These are phyloP conservation scores for Lipomyces starkeyi DNA, from an alignment of 805 yeast genomes.

Conservation along the genomic window DNA sequence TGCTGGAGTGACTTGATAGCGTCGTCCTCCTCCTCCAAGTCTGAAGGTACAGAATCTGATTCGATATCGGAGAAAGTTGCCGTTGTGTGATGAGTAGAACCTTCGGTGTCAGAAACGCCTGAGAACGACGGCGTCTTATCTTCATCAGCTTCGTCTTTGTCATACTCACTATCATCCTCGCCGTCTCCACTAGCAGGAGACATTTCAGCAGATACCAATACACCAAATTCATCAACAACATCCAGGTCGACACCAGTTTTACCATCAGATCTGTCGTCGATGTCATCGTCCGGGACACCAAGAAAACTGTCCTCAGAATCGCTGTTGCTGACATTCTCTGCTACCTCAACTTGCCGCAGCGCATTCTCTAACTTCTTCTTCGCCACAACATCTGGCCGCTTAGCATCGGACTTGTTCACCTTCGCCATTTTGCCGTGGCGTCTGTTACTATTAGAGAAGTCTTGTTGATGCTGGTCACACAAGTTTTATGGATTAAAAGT, in stretches of 20 bases:
- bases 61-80: conserved; percentile 52
- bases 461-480: neutral
- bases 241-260: conserved; percentile 38
- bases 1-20: conserved; percentile 68
- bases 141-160: conserved; percentile 42
- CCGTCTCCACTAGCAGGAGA: neutral
- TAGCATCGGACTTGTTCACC: neutral
- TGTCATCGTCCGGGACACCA: conserved; percentile 41
- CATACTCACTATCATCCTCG: conserved; percentile 34
- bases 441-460: neutral
- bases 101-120: neutral
- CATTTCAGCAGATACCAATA: conserved; percentile 3
- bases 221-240: conserved; percentile 24
- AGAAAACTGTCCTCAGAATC: conserved; percentile 40
- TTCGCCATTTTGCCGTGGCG: neutral
- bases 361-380: conserved; percentile 6
- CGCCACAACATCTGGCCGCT: neutral
- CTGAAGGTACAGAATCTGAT: conserved; percentile 74
- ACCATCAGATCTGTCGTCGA: conserved; percentile 47
- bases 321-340: conserved; percentile 46
- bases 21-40: conserved; percentile 56
- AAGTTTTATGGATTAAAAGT: neutral
- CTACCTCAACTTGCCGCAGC: conserved; percentile 42
- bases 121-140: conserved; percentile 41
- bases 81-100: neutral